These are phyloP conservation scores for Phlyctochytrium arcticum DNA, from an alignment of 192 early-diverging fungal species.

Conservation along the genomic window DNA sequence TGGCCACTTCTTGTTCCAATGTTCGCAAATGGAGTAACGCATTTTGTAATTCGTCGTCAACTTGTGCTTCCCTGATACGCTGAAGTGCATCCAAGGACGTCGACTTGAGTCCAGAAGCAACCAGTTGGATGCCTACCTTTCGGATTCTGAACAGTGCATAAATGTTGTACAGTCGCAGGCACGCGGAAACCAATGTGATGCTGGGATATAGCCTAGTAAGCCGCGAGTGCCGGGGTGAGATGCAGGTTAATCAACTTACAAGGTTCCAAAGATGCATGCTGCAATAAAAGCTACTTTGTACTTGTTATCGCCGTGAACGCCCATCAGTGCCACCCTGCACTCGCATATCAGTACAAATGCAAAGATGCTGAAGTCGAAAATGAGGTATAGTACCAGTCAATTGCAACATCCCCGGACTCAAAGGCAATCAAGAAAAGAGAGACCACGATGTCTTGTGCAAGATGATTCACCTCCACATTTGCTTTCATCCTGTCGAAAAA, in stretches of 20 bases:
- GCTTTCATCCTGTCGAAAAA: slow-evolving; percentile 8
- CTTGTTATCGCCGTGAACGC: background rate
- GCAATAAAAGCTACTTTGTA: slow-evolving; percentile 5
- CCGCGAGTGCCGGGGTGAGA: background rate
- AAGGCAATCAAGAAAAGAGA: slow-evolving; percentile 2
- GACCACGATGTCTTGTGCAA: background rate
- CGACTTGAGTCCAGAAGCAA: slow-evolving; percentile 6
- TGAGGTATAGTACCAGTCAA: slow-evolving; percentile 25
- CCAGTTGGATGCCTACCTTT: slow-evolving; percentile 9
- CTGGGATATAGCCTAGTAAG: background rate
- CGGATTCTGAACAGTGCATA: slow-evolving; percentile 1
- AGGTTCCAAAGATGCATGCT: slow-evolving; percentile 6
- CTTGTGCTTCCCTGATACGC: slow-evolving; percentile 6
- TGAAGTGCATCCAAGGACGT: slow-evolving; percentile 16
- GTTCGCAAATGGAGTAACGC: background rate
- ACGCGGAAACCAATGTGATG: slow-evolving; percentile 7
- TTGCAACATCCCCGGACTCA: background rate
- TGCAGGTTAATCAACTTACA: background rate
- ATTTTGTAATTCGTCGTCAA: slow-evolving; percentile 7
- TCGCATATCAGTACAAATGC: too few relatives aligned
- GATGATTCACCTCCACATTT: slow-evolving; percentile 5
- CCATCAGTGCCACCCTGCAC: slow-evolving; percentile 12
- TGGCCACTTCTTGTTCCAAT: slow-evolving; percentile 11
- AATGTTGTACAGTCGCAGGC: slow-evolving; percentile 15
- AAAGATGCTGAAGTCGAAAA: too few relatives aligned